phyloP scores from a whole-genome alignment of 495 filamentous ascomycete genomes.

The Clohesyomyces aquaticus region DNA sequence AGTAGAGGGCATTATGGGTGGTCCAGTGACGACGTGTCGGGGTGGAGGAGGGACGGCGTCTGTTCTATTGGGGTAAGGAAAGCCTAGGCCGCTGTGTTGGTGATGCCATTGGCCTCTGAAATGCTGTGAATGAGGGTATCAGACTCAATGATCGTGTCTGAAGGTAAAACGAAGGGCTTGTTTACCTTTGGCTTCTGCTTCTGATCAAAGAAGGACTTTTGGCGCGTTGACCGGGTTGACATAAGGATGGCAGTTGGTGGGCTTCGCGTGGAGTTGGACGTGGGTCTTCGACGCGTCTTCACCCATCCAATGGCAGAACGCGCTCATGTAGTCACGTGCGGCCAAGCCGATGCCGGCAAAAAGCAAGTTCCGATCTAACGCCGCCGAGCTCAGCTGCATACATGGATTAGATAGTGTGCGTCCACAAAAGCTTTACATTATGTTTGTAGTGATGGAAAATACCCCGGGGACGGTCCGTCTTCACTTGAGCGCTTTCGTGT shows the following conservation, averaged over 20 bases:
- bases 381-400: background rate
- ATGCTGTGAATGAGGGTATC: constrained; percentile 4
- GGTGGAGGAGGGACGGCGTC: constrained; percentile 23
- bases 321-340: constrained; percentile 6
- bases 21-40: constrained; percentile 32
- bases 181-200: constrained; percentile 41
- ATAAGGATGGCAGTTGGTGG: constrained; percentile 39
- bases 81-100: constrained; percentile 24
- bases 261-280: background rate
- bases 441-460: no score
- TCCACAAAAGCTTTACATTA: background rate
- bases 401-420: no score
- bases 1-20: constrained; percentile 54
- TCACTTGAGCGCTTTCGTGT: no score
- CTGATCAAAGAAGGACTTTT: constrained; percentile 55
- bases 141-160: background rate
- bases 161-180: background rate
- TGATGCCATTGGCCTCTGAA: constrained; percentile 35
- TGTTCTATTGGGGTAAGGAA: constrained; percentile 26
- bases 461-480: no score
- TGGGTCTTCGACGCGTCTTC: constrained; percentile 15
- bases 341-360: constrained; percentile 5
- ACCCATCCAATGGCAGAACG: background rate
- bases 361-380: background rate
- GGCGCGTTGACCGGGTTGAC: constrained; percentile 50